Conservation (phyloP, 176 grass and related monocot species). For the Metroxylon sagu region DNA sequence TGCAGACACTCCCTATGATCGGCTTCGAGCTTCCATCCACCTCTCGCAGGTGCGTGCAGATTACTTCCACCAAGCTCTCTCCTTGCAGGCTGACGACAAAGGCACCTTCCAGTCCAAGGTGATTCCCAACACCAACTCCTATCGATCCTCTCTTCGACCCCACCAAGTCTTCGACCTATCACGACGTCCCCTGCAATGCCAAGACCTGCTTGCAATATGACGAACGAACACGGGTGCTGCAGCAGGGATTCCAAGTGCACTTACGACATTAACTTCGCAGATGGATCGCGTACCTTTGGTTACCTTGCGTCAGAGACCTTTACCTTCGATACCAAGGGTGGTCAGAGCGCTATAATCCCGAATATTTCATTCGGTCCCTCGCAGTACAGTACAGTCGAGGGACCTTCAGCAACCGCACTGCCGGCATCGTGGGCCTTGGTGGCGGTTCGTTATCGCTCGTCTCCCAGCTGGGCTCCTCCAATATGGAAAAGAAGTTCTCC, state of each 20-base stretch:
- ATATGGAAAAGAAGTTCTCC: conserved; percentile 34
- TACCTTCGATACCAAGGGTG: conserved; percentile 36
- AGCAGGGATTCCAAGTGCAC: conserved; percentile 25
- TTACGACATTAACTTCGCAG: conserved; percentile 30
- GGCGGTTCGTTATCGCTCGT: conserved; percentile 44
- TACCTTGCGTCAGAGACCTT: conserved; percentile 44
- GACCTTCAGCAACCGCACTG: conserved; percentile 24
- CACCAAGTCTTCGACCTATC: too few species aligned
- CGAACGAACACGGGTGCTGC: too few species aligned
- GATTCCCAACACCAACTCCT: too few species aligned
- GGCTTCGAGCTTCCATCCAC: too few species aligned
- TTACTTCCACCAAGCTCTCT: too few species aligned
- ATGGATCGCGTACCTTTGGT: conserved; percentile 36
- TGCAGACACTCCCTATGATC: too few species aligned
- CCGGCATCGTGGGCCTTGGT: conserved; percentile 53
- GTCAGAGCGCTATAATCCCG: conserved; percentile 13
- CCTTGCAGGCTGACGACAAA: too few species aligned
- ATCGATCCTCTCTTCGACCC: too few species aligned
- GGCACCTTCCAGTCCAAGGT: too few species aligned
- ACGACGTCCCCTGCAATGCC: too few species aligned
- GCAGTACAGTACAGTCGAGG: conserved; percentile 31
- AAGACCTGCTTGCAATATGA: too few species aligned
- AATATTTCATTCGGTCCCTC: conserved; percentile 50
- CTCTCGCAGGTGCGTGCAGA: too few species aligned
- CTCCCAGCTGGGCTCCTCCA: conserved; percentile 40